Evolutionary conservation across 1,284 basidiomycete genomes (phyloP), one percentile per base, ranked within the genome.

Genomic region (Melampsora americana): DNA sequence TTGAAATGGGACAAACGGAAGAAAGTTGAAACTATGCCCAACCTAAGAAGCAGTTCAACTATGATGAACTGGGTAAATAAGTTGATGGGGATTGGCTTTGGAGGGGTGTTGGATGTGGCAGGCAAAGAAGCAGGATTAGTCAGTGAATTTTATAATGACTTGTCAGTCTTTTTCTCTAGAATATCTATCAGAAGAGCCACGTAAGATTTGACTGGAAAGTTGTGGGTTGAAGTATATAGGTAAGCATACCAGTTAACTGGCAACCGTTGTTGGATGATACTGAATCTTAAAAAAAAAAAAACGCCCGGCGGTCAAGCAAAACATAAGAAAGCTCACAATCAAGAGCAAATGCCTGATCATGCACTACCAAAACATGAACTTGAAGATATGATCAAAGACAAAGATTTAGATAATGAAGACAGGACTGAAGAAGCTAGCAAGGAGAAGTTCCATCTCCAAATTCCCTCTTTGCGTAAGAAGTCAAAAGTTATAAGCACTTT

Each of bases 51-150:
- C 30, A 92, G 92, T 0, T 92, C 90, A 79, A 93, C 92, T 2
- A 94, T 94, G 92, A 85, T 90, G 0, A 82, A 90, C 0, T 95
- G 92, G 93, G 79, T 84, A 26, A 79, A 80, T 59, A 80, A 83
- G 65, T 61, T 84, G 32, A 90, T 88, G 80, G 93, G 92, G 0
- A 85, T 96, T 0, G 83, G 95, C 67, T 97, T 96, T 80, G 94
- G 93, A 16, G 94, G 94, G 5, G 94, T 96, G 0, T 90, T 89
- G 6, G 94, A 97, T 80, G 90, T 93, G 77, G 94, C 96, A 80
- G 89, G 86, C 35, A 87, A 88, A 77, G 94, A 96, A 82, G 94
- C 96, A 81, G 89, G 88, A 0, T 83, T 97, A 79, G 90, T 93
- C 77, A 92, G 90, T 78, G 86, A 89, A 0, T 94, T 94, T 81